Base-by-base conservation (phyloP, 2,329 filamentous ascomycete genomes). In the Colletotrichum sp. region DNA sequence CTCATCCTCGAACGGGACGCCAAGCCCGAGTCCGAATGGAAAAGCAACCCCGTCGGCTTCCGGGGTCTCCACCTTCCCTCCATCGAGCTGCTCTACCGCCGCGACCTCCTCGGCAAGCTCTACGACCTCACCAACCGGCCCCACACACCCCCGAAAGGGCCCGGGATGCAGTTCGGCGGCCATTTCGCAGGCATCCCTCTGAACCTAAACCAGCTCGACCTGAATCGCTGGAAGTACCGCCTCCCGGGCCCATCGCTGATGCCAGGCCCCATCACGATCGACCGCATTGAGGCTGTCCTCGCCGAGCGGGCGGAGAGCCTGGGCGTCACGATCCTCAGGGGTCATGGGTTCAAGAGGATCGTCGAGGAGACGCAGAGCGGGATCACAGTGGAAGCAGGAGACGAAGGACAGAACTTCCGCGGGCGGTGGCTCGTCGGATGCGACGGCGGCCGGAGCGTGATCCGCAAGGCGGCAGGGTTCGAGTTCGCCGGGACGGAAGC, bases 371-470 rank as follows among this genome's bases (percentile, higher is more conserved):
- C 79, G 26, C 78, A 78, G 18, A 26, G 68, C 32, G 36, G 69
- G 28, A 79, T 83, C 32, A 79, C 76, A 4, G 78, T 83, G 12
- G 75, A 78, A 24, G 76, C 78, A 2, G 69, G 65, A 12, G 59
- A 69, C 1, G 32, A 61, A 2, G 28, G 63, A 30, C 60, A 79
- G 28, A 70, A 32, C 1, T 83, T 84, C 30, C 71, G 72, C 13
- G 80, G 75, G 7, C 80, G 81, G 30, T 87, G 85, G 82, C 81
- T 87, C 4, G 82, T 87, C 3, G 86, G 86, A 14, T 87, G 86
- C 69, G 86, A 88, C 74, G 86, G 86, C 18, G 85, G 84, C 5
- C 82, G 82, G 18, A 87, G 85, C 75, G 74, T 78, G 6, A 79
- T 87, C n/a, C 83, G 86, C 71, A 81, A 82, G 63, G 78, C 81